phyloP scores from a whole-genome alignment of 2,329 filamentous ascomycete species.

The Venturiaceae sp. region DNA sequence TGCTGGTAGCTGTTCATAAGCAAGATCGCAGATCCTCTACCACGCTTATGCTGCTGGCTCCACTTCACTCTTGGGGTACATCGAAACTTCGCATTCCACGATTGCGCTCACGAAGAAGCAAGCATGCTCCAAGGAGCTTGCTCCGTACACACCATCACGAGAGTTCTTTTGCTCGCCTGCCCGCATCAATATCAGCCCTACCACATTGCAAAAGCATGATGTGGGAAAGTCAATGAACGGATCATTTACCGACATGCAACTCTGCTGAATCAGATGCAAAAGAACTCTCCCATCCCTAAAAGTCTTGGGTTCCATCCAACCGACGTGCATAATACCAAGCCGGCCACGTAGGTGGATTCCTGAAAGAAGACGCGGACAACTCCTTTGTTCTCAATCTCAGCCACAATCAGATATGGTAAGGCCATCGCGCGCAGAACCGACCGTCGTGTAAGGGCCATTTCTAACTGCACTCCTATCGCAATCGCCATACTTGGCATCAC shows the following conservation, averaged over 20 bases:
- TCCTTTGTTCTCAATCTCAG: neutral
- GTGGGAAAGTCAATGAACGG: neutral
- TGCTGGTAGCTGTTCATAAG: neutral
- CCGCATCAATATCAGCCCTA: neutral
- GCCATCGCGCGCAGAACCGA: neutral
- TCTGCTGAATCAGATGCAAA: neutral
- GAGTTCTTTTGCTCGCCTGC: neutral
- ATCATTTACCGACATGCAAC: neutral
- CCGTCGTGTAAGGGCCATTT: neutral
- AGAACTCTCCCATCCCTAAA: neutral
- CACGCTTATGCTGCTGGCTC: neutral
- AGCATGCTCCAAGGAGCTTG: neutral
- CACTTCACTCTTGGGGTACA: neutral
- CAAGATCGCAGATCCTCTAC: neutral
- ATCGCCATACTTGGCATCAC: neutral
- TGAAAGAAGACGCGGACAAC: neutral
- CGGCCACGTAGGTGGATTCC: neutral
- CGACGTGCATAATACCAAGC: no score
- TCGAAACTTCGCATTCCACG: neutral
- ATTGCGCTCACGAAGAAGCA: neutral
- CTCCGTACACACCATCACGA: neutral
- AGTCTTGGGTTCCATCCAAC: no score
- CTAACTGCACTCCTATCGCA: neutral
- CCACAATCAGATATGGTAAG: neutral
- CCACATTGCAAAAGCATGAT: neutral